Evolutionary conservation across 2,329 filamentous ascomycete species (phyloP).

Genomic region (Anthostomella pinea): DNA sequence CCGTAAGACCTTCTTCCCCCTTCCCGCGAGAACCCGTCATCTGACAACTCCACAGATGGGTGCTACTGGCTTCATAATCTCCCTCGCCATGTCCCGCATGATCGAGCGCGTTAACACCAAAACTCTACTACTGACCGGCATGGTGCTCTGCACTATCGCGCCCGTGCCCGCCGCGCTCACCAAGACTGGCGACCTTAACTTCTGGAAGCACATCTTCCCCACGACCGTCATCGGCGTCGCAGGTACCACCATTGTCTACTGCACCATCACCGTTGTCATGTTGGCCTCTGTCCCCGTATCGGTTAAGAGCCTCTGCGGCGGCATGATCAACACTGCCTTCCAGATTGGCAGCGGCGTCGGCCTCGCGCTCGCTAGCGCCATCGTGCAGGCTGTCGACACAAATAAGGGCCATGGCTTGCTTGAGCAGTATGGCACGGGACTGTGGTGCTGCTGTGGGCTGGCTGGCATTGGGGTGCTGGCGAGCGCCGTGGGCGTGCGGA

Average conservation of each 20-base stretch:
- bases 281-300: constrained; percentile 38
- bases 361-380: not conserved
- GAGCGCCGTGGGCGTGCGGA: constrained; percentile 23
- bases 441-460: constrained; percentile 41
- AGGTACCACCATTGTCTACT: constrained; percentile 39
- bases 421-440: constrained; percentile 37
- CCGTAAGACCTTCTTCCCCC: too few relatives aligned
- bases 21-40: too few relatives aligned
- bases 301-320: constrained; percentile 32
- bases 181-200: constrained; percentile 14
- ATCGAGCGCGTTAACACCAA: constrained; percentile 38
- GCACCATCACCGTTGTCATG: constrained; percentile 40
- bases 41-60: too few relatives aligned
- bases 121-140: constrained; percentile 33
- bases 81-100: constrained; percentile 33
- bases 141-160: constrained; percentile 35
- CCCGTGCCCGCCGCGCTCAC: constrained; percentile 33
- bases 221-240: constrained; percentile 38
- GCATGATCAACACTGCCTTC: not conserved
- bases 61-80: constrained; percentile 35
- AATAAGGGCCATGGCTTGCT: constrained; percentile 31
- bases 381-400: constrained; percentile 37
- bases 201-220: constrained; percentile 39
- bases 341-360: not conserved
- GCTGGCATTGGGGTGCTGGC: constrained; percentile 34